Evolutionary conservation across 768 basidiomycete genomes (phyloP).

Genomic region (Amanita rimosa): DNA sequence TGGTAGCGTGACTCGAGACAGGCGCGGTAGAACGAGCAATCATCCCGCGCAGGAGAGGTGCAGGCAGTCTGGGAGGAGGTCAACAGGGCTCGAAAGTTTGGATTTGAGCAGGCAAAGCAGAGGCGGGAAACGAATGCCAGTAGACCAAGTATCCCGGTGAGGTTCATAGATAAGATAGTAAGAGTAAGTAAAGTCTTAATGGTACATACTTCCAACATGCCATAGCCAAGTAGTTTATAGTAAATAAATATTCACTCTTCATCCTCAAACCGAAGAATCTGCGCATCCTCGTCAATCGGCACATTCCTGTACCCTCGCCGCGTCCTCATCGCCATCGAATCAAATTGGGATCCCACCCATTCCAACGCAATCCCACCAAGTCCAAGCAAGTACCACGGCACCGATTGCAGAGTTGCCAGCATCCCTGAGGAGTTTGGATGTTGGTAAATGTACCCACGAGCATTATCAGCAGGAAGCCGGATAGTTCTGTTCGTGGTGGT

Average conservation of each 20-base stretch:
- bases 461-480: conserved; percentile 55
- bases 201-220: too few relatives aligned
- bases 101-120: background rate
- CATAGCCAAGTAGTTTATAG: too few relatives aligned
- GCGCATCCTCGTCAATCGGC: conserved; percentile 82
- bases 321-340: conserved; percentile 28
- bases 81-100: background rate
- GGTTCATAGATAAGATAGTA: too few relatives aligned
- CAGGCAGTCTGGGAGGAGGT: conserved; percentile 7
- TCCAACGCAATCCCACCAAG: conserved; percentile 64
- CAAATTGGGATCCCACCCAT: conserved; percentile 40
- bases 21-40: conserved; percentile 31
- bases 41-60: conserved; percentile 21
- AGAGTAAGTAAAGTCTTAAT: too few relatives aligned
- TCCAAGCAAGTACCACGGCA: conserved; percentile 87
- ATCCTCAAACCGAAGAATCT: conserved; percentile 77
- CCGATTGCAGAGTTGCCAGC: conserved; percentile 68
- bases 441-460: conserved; percentile 17
- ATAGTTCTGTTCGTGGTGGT: conserved; percentile 42
- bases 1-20: conserved; percentile 34
- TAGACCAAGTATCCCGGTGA: too few relatives aligned
- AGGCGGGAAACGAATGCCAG: too few relatives aligned
- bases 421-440: conserved; percentile 25
- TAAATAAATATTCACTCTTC: conserved; percentile 30
- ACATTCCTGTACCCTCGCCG: conserved; percentile 67